Evolutionary conservation across 2,329 filamentous ascomycete genomes (phyloP).

Genomic region (Aureobasidium zeae): DNA sequence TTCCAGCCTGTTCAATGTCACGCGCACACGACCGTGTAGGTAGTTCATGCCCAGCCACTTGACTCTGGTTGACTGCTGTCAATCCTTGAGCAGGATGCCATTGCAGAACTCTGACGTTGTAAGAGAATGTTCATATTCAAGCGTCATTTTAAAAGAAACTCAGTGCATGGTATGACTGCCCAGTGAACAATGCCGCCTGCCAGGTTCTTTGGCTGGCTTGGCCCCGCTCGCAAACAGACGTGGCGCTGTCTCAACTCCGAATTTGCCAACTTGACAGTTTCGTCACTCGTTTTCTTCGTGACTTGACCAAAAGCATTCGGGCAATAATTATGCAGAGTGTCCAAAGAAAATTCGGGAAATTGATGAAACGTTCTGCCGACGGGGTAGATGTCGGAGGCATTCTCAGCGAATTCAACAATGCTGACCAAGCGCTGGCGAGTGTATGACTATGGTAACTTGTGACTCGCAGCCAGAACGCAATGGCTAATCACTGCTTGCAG

Average conservation of each 20-base stretch:
- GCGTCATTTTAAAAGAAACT: too few relatives aligned
- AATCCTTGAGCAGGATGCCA: background rate
- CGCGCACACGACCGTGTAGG: too few relatives aligned
- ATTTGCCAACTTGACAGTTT: background rate
- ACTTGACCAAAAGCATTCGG: too few relatives aligned
- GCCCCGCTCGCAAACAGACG: conserved; percentile 15
- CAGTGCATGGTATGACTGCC: conserved; percentile 19
- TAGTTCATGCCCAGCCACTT: too few relatives aligned
- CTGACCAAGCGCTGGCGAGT: conserved; percentile 63
- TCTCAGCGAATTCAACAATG: conserved; percentile 71
- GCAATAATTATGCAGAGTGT: conserved; percentile 53
- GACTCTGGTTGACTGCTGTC: too few relatives aligned
- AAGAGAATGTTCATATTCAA: background rate
- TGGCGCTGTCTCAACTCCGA: conserved; percentile 10
- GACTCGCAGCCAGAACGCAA: background rate
- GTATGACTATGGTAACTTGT: conserved; percentile 36
- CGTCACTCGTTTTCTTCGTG: background rate
- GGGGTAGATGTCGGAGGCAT: conserved; percentile 67
- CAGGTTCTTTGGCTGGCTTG: conserved; percentile 11
- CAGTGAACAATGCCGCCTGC: conserved; percentile 12
- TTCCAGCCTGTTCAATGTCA: too few relatives aligned
- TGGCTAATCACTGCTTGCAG: conserved; percentile 2
- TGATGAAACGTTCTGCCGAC: conserved; percentile 62
- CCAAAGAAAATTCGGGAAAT: conserved; percentile 64
- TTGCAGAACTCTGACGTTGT: background rate